Evolutionary conservation across 208 protist genomes (phyloP).

Genomic region (Trichomonas gallinae): DNA sequence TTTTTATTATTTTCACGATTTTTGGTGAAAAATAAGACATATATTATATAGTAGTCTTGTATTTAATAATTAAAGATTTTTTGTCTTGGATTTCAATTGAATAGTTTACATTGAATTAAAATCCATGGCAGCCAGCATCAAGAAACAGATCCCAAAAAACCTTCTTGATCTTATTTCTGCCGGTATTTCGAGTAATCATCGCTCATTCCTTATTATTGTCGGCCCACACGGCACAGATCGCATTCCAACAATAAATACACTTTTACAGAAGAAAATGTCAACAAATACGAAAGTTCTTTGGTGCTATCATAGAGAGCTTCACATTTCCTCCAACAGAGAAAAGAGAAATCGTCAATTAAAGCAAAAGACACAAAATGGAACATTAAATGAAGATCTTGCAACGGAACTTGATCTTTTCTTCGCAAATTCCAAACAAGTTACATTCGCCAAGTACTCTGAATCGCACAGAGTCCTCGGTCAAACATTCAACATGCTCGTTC

Average conservation of each 20-base stretch:
- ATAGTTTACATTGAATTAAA: background rate
- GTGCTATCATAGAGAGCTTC: background rate
- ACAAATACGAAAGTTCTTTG: background rate
- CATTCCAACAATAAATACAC: background rate
- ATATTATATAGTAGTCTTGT: background rate
- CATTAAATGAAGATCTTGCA: background rate
- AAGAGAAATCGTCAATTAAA: background rate
- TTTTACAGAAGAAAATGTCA: background rate
- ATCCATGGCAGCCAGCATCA: background rate
- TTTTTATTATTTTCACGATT: no score
- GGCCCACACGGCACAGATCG: background rate
- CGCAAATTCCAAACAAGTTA: background rate
- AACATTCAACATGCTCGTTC: conserved; percentile 95
- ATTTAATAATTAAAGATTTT: background rate
- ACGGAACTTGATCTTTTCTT: background rate
- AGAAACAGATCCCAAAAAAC: background rate
- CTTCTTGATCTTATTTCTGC: background rate
- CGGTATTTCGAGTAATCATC: background rate
- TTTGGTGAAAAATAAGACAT: background rate
- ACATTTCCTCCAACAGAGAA: background rate
- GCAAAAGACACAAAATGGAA: background rate
- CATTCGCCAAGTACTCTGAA: background rate
- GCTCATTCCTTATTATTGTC: background rate
- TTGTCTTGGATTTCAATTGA: background rate
- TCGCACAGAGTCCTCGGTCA: conserved; percentile 75